Evolutionary conservation across 2,329 filamentous ascomycete species (phyloP), one percentile per base, ranked within the genome.

Genomic region (Fusarium kyushuense): DNA sequence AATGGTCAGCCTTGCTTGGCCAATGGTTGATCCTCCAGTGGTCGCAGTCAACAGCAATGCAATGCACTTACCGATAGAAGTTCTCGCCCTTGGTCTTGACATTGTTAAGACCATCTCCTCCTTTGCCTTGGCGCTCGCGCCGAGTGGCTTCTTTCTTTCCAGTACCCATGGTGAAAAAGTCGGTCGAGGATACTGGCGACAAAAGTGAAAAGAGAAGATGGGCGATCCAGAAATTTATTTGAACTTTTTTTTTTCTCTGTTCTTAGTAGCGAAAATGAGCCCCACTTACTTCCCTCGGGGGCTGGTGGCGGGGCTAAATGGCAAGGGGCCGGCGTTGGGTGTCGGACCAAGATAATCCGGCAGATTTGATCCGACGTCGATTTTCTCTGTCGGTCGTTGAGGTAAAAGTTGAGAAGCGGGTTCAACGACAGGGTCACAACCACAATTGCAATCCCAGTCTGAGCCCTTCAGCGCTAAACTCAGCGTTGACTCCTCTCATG

Each of bases 11-110:
- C 48, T 53, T 27, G 16, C 23, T 38, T 29, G n/a, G 48, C 40
- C 30, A 33, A 33, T 23, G 27, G 38, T 30, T 7, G 25, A 5
- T 25, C 7, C 25, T 25, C 29, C 29, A 13, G 30, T 14, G 36
- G 30, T 36, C 30, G 42, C 21, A 5, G n/a, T 11, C 9, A 27
- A 11, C 16, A 19, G 27, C 42, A 43, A 30, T 54, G 29, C 47
- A 43, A 17, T 58, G 27, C 13, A 66, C 84, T 70, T 83, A 91
- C 86, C 92, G 89, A 84, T 98, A 98, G 84, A 98, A 99, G 84
- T 98, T 98, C 86, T 98, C 95, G 82, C 96, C 96, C 84, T 99
- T 99, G 74, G 89, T 86, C 76, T 90, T 93, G 76, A 98, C 92
- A 83, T 98, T 98, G 75, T 83, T 89, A 88, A 97, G 93, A 79